These are phyloP conservation scores for Phalaenopsis aphrodite DNA, from an alignment of 106 monocot genomes.

Conservation along the genomic window DNA sequence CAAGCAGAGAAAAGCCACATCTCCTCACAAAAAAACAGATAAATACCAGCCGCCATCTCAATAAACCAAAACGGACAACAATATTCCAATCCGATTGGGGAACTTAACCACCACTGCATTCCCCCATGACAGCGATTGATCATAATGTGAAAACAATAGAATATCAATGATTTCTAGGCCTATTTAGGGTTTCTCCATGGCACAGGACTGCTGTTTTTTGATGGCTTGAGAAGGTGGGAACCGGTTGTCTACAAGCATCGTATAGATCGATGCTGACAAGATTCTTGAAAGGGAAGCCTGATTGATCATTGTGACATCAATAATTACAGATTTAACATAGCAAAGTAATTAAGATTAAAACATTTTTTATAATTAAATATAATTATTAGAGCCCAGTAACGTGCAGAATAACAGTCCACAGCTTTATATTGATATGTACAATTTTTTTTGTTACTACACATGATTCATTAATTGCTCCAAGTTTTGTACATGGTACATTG, in stretches of 20 bases:
- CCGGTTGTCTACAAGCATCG: slow-evolving; percentile 55
- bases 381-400: too few species aligned
- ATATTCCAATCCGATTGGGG: too few species aligned
- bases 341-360: too few species aligned
- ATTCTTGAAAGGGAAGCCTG: slow-evolving; percentile 33
- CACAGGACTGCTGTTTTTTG: not conserved
- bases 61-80: too few species aligned
- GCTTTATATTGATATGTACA: too few species aligned
- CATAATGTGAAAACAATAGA: not conserved
- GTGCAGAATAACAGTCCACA: too few species aligned
- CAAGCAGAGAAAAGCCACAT: not conserved
- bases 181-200: not conserved
- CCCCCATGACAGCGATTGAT: not conserved
- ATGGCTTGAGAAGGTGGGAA: slow-evolving; percentile 42
- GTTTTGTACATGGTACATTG: too few species aligned
- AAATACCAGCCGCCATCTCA: not conserved
- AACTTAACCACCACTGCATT: not conserved
- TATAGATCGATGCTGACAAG: slow-evolving; percentile 19
- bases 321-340: not conserved
- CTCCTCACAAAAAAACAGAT: not conserved
- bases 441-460: too few species aligned
- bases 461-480: too few species aligned
- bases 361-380: too few species aligned
- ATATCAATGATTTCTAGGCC: not conserved
- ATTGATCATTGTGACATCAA: slow-evolving; percentile 11